Base-by-base conservation (phyloP, 1,284 basidiomycete genomes). In the Tilletia indica region DNA sequence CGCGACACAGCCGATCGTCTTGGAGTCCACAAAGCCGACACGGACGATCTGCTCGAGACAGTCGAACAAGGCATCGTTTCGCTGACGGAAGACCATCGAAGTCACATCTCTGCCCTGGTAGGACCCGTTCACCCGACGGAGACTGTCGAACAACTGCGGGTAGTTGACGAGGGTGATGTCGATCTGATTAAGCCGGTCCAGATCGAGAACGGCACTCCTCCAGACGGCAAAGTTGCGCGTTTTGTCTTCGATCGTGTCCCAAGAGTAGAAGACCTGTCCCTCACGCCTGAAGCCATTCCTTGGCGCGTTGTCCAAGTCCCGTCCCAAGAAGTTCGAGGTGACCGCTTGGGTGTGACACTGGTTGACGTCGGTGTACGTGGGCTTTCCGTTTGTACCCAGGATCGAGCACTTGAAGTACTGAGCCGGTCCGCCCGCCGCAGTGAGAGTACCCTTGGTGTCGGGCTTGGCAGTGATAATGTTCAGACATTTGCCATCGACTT, bases 391-490 rank as follows among this genome's bases (percentile, higher is more conserved):
- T 83, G 94, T 93, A 76, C 89, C 88, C 85, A 89, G 91, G 64
- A 95, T 85, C 81, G 96, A 96, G 88, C 97, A 99, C 2, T 95
- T 93, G 85, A 98, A 97, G 86, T 97, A 97, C 92, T 93, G 97
- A 0, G 80, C 85, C 16, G 78, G 77, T 64, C 78, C 74, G 14
- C 71, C 71, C 74, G 88, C 84, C 34, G 79, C 73, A 36, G 78
- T 75, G 42, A 88, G 89, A 38, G 86, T 79, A 34, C 73, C 75
- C n/a, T 39, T 66, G 31, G 72, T 68, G 63, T 78, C 75, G 12
- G 34, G n/a, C 12, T 92, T 88, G 72, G 90, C 89, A 14, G 89
- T 91, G 80, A 99, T 91, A 80, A 93, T 80, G 34, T 88, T 89
- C 25, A 89, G 85, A 84, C 96, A 99, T 72, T 91, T 88, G 78